phyloP scores from a whole-genome alignment of 208 protist genomes.

The Dictyostelium gargantuum region DNA sequence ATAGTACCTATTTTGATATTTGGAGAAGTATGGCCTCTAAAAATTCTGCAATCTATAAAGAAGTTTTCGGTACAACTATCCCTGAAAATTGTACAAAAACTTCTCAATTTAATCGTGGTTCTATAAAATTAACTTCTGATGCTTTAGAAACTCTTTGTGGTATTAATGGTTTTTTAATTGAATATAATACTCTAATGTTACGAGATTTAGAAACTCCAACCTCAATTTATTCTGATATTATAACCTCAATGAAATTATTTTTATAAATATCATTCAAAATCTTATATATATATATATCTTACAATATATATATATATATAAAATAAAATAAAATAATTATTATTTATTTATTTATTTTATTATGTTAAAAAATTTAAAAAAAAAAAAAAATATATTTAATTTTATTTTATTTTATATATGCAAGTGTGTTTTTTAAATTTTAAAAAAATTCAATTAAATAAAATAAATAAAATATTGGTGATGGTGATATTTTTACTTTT shows the following conservation, averaged over 20 bases:
- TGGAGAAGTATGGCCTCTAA: constrained; percentile 3
- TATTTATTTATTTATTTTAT: too few relatives aligned
- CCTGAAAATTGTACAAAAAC: constrained; percentile 35
- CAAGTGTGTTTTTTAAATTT: too few relatives aligned
- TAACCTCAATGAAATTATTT: constrained; percentile 41
- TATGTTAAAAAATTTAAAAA: too few relatives aligned
- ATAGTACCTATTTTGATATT: background rate
- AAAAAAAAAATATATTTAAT: too few relatives aligned
- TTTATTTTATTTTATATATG: too few relatives aligned
- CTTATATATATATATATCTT: too few relatives aligned
- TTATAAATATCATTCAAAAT: background rate
- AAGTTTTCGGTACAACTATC: background rate
- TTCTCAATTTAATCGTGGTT: constrained; percentile 9
- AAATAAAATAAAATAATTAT: too few relatives aligned
- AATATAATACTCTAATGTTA: constrained; percentile 27
- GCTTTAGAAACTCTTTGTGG: background rate
- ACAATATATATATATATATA: too few relatives aligned
- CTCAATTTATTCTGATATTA: constrained; percentile 31
- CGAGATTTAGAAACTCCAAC: constrained; percentile 1
- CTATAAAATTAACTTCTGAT: background rate
- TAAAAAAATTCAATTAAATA: too few relatives aligned
- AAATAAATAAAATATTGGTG: too few relatives aligned
- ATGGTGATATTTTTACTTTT: too few relatives aligned
- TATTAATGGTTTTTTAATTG: constrained; percentile 40
- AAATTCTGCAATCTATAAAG: constrained; percentile 41